These are phyloP conservation scores for Fusarium mangiferae DNA, from an alignment of 2,329 filamentous ascomycete genomes.

Conservation along the genomic window DNA sequence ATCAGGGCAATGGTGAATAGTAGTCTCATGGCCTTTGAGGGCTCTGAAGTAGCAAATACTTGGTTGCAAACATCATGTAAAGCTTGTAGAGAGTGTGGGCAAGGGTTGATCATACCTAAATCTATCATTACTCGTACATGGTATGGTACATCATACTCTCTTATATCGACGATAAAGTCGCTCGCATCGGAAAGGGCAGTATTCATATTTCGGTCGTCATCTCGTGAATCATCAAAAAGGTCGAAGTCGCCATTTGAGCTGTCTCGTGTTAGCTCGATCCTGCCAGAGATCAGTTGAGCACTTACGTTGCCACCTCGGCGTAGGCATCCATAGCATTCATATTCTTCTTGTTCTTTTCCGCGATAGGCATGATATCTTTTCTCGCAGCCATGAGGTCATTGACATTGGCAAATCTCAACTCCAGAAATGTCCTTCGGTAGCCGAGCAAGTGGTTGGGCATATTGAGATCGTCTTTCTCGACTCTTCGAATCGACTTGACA, in stretches of 20 bases:
- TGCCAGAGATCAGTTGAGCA: slow-evolving; percentile 25
- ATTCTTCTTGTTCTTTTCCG: slow-evolving; percentile 96
- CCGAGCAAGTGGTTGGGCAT: slow-evolving; percentile 97
- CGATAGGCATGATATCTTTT: slow-evolving; percentile 86
- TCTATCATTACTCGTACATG: slow-evolving; percentile 99
- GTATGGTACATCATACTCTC: slow-evolving; percentile 99
- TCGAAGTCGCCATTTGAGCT: slow-evolving; percentile 84
- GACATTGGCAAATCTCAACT: slow-evolving; percentile 89
- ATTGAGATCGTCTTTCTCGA: slow-evolving; percentile 92
- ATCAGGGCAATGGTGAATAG: slow-evolving; percentile 90
- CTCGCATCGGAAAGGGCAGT: slow-evolving; percentile 84
- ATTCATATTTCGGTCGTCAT: slow-evolving; percentile 82
- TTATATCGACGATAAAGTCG: slow-evolving; percentile 97
- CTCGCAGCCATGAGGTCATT: slow-evolving; percentile 85
- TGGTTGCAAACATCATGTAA: slow-evolving; percentile 89
- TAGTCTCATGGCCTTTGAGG: slow-evolving; percentile 91
- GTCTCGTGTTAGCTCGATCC: slow-evolving; percentile 26
- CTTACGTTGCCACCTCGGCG: slow-evolving; percentile 90
- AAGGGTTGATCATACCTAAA: slow-evolving; percentile 65
- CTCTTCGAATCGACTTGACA: slow-evolving; percentile 78
- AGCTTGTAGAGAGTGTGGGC: not conserved
- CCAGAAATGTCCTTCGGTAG: slow-evolving; percentile 87
- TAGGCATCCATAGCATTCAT: slow-evolving; percentile 98
- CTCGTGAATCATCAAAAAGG: slow-evolving; percentile 89
- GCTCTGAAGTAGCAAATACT: slow-evolving; percentile 99